phyloP scores from a whole-genome alignment of 1,139 yeast species.

The Lodderomyces elongisporus region DNA sequence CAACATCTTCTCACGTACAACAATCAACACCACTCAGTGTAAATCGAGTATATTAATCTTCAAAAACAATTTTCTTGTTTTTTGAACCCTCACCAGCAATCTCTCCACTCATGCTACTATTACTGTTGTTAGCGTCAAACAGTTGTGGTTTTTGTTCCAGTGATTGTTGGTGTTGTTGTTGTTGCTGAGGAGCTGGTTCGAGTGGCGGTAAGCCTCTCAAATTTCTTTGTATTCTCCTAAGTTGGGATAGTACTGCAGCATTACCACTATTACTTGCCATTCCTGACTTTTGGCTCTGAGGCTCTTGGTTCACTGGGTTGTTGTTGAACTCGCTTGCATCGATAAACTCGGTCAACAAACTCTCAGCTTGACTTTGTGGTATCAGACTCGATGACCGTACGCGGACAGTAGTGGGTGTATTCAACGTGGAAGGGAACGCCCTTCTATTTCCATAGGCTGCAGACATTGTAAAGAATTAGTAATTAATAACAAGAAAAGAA shows the following conservation, averaged over 20 bases:
- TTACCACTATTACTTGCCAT: conserved; percentile 21
- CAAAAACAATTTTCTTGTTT: too few relatives aligned
- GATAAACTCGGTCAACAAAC: conserved; percentile 43
- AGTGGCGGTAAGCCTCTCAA: conserved; percentile 68
- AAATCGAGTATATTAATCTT: too few relatives aligned
- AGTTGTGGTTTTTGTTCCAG: too few relatives aligned
- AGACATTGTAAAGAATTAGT: conserved; percentile 17
- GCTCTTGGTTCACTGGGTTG: conserved; percentile 5
- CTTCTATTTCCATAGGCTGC: too few relatives aligned
- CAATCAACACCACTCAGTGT: too few relatives aligned
- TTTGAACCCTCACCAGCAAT: too few relatives aligned
- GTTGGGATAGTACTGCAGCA: conserved; percentile 49
- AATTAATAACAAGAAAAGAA: background rate
- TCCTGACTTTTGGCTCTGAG: conserved; percentile 14
- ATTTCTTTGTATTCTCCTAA: conserved; percentile 64
- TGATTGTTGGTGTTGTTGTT: too few relatives aligned
- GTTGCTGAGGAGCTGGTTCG: too few relatives aligned
- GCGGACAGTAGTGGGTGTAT: conserved; percentile 45
- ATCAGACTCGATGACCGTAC: conserved; percentile 26
- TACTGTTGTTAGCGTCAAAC: too few relatives aligned
- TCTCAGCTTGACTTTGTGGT: conserved; percentile 40
- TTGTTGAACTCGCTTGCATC: conserved; percentile 27
- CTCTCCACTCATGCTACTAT: too few relatives aligned
- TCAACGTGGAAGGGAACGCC: conserved; percentile 40
- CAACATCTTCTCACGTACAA: too few relatives aligned